phyloP scores from a whole-genome alignment of 2,329 filamentous ascomycete species.

The Amauroascus verrucosus region DNA sequence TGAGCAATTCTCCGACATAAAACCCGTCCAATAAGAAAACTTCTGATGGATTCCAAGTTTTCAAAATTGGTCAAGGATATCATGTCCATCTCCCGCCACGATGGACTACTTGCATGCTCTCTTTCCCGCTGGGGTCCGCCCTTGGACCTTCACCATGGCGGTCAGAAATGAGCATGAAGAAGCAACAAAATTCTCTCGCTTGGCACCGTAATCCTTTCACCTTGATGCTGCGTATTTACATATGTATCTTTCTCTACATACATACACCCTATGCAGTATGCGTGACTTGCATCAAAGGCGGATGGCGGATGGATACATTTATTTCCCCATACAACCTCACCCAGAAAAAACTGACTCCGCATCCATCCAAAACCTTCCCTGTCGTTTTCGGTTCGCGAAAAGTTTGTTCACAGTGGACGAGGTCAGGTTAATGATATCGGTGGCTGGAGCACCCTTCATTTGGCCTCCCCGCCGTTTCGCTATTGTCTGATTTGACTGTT shows the following conservation, averaged over 20 bases:
- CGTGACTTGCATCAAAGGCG: conserved; percentile 6
- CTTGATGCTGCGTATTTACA: not conserved
- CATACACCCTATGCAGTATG: conserved; percentile 5
- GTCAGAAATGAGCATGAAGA: not conserved
- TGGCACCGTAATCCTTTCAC: not conserved
- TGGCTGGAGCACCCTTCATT: not conserved
- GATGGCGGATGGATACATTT: not conserved
- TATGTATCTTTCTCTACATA: not conserved
- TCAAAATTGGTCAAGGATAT: conserved; percentile 6
- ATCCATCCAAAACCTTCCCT: not conserved
- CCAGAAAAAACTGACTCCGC: not conserved
- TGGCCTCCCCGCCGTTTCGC: not conserved
- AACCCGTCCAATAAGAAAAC: conserved; percentile 1
- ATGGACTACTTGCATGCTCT: conserved; percentile 5
- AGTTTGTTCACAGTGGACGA: not conserved
- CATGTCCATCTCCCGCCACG: conserved; percentile 1
- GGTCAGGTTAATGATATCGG: not conserved
- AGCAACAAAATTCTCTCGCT: not conserved
- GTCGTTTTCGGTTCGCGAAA: conserved; percentile 1
- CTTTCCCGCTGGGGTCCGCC: not conserved
- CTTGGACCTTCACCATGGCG: not conserved
- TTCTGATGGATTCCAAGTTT: not conserved
- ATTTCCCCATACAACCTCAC: not conserved
- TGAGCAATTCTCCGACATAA: conserved; percentile 8
- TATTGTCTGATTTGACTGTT: conserved; percentile 1